Evolutionary conservation across 495 filamentous ascomycete species (phyloP), one percentile per base, ranked within the genome.

Genomic region (Tuber magnatum): DNA sequence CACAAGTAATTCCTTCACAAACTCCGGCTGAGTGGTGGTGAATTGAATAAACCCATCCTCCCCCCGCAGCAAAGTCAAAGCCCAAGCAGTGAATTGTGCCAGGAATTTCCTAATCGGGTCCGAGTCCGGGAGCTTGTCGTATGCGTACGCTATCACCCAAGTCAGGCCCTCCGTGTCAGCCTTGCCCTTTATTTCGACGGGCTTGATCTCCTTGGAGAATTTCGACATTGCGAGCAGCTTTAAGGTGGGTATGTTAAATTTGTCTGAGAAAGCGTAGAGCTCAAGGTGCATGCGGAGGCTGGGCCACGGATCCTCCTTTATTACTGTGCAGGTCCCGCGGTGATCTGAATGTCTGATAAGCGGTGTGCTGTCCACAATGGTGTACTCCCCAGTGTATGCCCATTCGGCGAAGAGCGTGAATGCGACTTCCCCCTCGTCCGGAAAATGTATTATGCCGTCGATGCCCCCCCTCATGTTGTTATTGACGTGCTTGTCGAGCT

Each of bases 251-350:
- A 65, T 65, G 28, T 65, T 65, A 3, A 65, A 65, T 35, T 35
- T 65, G 56, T 65, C 28, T 1, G 28, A 35, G 28, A 65, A 65
- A 0, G 32, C 16, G 14, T 65, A 65, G 56, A 65, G 56, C 3
- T 35, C n/a, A 65, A 65, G 56, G 16, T 65, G 32, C 28, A 35
- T 7, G 28, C 5, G 56, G 18, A 65, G 56, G 0, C 12, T 65
- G 3, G 56, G 32, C 56, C 56, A 65, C 18, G 14, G 28, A 20
- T 65, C 28, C 14, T 1, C 51, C 2, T 61, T 61, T 5, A 14
- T n/a, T 4, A 0, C 1, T 14, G 48, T 12, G 24, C 0, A 0
- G 48, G 2, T 9, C 24, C 24, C 8, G 9, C 4, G 0, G 24
- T 7, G 9, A 14, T 4, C 48, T 8, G 8, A 3, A 24, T 12